Conservation (phyloP, 2,329 filamentous ascomycete species). For the Penicillium occitanis region DNA sequence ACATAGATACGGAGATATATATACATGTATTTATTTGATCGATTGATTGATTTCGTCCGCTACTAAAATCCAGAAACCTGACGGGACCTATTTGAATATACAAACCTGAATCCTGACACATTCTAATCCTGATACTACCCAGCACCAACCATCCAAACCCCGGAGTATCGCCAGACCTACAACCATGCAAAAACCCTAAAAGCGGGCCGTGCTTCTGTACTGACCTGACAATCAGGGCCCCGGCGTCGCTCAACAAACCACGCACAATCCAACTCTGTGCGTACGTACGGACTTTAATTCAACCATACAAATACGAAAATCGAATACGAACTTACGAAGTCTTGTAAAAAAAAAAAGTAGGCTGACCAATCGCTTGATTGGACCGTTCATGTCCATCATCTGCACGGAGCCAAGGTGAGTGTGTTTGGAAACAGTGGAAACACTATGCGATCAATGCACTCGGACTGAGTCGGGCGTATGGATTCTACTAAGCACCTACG, state of each 20-base stretch:
- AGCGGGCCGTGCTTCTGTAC: neutral
- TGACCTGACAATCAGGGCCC: neutral
- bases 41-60: neutral
- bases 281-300: neutral
- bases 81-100: neutral
- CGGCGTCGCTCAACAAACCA: neutral
- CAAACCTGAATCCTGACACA: neutral
- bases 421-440: neutral
- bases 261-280: neutral
- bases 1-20: too few relatives aligned
- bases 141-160: neutral
- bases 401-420: neutral
- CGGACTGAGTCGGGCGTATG: neutral
- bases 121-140: neutral
- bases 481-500: too few relatives aligned
- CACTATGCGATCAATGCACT: slow-evolving; percentile 2
- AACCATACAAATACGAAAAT: neutral
- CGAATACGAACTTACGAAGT: neutral
- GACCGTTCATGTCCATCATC: neutral
- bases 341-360: neutral
- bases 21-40: neutral
- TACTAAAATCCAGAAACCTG: neutral
- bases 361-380: slow-evolving; percentile 6
- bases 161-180: neutral
- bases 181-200: neutral